These are phyloP conservation scores for Helminthosporium solani DNA, from an alignment of 2,329 filamentous ascomycete species.

Conservation along the genomic window DNA sequence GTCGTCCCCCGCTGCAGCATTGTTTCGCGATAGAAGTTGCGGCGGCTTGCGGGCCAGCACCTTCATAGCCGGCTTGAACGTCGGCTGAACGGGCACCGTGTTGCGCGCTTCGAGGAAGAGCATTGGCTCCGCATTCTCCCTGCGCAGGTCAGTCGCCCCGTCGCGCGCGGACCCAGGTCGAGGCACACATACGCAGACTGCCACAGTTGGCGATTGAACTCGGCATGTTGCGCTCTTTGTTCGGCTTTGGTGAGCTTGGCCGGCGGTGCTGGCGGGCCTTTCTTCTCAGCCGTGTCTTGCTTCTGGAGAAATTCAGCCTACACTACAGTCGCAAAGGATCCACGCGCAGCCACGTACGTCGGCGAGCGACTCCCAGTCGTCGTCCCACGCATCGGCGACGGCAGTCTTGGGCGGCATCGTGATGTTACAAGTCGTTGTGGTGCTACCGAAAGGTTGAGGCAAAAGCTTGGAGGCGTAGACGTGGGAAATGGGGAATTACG, in stretches of 20 bases:
- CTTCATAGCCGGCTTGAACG: conserved; percentile 80
- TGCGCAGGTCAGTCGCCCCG: conserved; percentile 38
- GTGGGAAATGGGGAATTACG: too few species aligned
- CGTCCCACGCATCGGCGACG: conserved; percentile 73
- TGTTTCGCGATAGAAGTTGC: conserved; percentile 61
- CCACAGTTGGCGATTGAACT: conserved; percentile 85
- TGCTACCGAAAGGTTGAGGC: neutral
- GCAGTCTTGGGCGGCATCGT: conserved; percentile 42
- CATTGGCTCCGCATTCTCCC: conserved; percentile 72
- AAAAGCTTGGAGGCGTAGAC: too few species aligned
- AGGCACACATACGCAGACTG: conserved; percentile 70
- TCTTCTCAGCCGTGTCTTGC: conserved; percentile 41
- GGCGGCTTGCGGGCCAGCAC: conserved; percentile 80
- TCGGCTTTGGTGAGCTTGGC: conserved; percentile 70
- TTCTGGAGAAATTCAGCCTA: conserved; percentile 31
- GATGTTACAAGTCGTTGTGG: conserved; percentile 35
- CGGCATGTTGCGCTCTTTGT: conserved; percentile 74
- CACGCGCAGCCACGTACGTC: conserved; percentile 89
- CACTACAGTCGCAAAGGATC: conserved; percentile 34
- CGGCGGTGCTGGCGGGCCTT: conserved; percentile 41
- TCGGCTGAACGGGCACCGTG: conserved; percentile 63
- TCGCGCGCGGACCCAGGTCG: neutral
- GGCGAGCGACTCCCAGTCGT: conserved; percentile 68
- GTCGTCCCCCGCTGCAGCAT: conserved; percentile 48
- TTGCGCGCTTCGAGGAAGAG: conserved; percentile 71